Percentiles rank a stretch among this genome's conserved stretches.
These are phyloP conservation scores for Epithemia pelagica DNA, from an alignment of 108 stramenopile genomes.

Conservation along the genomic window DNA sequence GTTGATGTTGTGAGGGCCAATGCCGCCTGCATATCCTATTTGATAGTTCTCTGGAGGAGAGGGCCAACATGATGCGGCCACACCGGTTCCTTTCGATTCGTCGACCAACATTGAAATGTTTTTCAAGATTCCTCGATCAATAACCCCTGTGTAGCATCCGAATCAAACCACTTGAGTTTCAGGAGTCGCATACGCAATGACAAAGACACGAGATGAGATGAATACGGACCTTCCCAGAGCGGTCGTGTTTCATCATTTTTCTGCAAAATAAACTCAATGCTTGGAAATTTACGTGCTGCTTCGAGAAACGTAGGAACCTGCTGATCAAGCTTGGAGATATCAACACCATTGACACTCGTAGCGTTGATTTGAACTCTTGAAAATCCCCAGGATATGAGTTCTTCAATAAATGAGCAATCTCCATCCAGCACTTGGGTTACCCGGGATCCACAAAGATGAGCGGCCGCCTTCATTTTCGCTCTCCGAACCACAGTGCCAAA, in stretches of 20 bases:
- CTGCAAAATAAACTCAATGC: conserved; percentile 90
- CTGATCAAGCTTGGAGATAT: conserved; percentile 48
- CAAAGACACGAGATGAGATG: too few relatives aligned
- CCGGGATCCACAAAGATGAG: conserved; percentile 83
- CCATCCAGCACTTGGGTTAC: conserved; percentile 79
- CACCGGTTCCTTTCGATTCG: conserved; percentile 81
- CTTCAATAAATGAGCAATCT: conserved; percentile 52
- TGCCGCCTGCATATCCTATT: conserved; percentile 86
- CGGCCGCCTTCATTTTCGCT: conserved; percentile 63
- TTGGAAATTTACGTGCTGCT: conserved; percentile 32
- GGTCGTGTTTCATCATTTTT: conserved; percentile 80
- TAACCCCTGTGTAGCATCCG: too few relatives aligned
- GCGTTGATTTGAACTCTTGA: conserved; percentile 91
- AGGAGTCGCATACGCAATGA: too few relatives aligned
- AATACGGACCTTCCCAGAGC: conserved; percentile 73
- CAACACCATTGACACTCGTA: conserved; percentile 90
- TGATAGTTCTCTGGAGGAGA: conserved; percentile 25
- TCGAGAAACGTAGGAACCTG: conserved; percentile 37
- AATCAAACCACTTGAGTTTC: too few relatives aligned
- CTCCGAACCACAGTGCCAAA: conserved; percentile 19
- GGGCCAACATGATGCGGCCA: conserved; percentile 42
- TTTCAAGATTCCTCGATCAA: conserved; percentile 17
- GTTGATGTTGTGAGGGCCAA: conserved; percentile 72
- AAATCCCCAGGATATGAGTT: conserved; percentile 65
- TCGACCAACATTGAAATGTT: conserved; percentile 79